Evolutionary conservation across 2,329 filamentous ascomycete species (phyloP).

Genomic region (Ophiostoma ips): DNA sequence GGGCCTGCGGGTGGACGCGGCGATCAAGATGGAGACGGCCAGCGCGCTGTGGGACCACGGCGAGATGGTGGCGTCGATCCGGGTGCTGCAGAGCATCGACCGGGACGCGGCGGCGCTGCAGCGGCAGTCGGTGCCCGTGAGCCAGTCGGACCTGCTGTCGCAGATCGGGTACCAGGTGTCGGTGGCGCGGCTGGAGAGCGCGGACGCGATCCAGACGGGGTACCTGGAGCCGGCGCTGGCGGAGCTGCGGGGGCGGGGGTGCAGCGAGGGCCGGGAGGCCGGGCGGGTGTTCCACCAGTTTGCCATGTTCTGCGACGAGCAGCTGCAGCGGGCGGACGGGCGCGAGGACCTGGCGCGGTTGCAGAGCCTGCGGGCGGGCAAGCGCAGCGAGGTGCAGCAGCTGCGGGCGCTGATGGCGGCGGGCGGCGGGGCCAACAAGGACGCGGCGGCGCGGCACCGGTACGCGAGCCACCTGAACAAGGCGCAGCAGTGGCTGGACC

Average conservation of each 20-base stretch:
- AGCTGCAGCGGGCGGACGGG: constrained; percentile 74
- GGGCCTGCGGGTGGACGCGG: constrained; percentile 65
- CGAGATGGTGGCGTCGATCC: constrained; percentile 77
- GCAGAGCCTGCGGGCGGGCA: constrained; percentile 63
- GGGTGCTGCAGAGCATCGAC: constrained; percentile 67
- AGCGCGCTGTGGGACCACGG: constrained; percentile 90
- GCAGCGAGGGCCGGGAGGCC: constrained; percentile 54
- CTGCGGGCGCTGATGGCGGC: constrained; percentile 46
- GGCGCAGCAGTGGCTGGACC: constrained; percentile 76
- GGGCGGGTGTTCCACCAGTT: constrained; percentile 91
- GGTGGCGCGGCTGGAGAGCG: constrained; percentile 78
- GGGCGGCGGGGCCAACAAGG: too few relatives aligned
- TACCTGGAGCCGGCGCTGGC: constrained; percentile 77
- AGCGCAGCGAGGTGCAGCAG: constrained; percentile 65
- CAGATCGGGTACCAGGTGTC: constrained; percentile 82
- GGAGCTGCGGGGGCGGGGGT: constrained; percentile 58
- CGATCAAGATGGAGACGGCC: constrained; percentile 68
- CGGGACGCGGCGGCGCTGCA: constrained; percentile 44
- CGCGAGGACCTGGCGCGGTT: constrained; percentile 75
- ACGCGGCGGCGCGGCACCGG: constrained; percentile 38
- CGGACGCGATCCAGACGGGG: constrained; percentile 73
- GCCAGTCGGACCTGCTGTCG: constrained; percentile 65
- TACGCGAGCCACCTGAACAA: constrained; percentile 51
- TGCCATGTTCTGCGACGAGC: constrained; percentile 86
- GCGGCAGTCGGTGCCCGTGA: constrained; percentile 58